Percentiles rank a stretch among this genome's conserved stretches.
Evolutionary conservation across 208 protist species (phyloP).

Genomic region (Leishmania mexicana): DNA sequence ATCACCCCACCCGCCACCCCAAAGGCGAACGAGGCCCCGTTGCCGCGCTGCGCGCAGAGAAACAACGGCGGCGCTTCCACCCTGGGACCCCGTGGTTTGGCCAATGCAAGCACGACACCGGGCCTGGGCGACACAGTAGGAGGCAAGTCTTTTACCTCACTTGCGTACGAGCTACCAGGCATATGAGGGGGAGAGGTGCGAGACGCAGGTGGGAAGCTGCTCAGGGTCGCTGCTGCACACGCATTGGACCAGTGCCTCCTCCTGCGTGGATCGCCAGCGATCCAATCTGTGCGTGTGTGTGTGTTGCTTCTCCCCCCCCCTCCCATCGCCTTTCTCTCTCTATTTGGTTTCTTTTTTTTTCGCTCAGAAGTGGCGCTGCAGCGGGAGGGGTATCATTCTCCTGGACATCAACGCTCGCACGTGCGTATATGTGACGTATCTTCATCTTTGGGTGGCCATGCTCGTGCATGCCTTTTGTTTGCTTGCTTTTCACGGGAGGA

Average conservation of each 20-base stretch:
- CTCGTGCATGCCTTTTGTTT: background rate
- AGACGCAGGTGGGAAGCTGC: background rate
- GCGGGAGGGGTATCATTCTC: too few relatives aligned
- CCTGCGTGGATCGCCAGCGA: background rate
- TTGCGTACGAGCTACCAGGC: background rate
- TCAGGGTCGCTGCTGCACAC: background rate
- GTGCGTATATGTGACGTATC: background rate
- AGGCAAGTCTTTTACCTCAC: background rate
- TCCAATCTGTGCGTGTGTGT: background rate
- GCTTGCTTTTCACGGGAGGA: background rate
- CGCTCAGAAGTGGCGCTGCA: background rate
- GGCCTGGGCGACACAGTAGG: background rate
- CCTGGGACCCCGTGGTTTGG: background rate
- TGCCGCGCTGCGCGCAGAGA: background rate
- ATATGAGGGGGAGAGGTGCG: background rate
- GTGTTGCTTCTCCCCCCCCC: background rate
- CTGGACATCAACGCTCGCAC: too few relatives aligned
- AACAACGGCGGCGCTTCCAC: background rate
- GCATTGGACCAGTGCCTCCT: background rate
- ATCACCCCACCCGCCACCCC: slow-evolving; percentile 19
- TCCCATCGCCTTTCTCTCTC: slow-evolving; percentile 9
- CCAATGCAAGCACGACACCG: background rate
- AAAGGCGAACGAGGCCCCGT: background rate
- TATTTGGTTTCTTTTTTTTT: background rate
- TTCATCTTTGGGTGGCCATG: background rate